Conservation (phyloP, 192 early-diverging fungal species). For the Mortierella antarctica region DNA sequence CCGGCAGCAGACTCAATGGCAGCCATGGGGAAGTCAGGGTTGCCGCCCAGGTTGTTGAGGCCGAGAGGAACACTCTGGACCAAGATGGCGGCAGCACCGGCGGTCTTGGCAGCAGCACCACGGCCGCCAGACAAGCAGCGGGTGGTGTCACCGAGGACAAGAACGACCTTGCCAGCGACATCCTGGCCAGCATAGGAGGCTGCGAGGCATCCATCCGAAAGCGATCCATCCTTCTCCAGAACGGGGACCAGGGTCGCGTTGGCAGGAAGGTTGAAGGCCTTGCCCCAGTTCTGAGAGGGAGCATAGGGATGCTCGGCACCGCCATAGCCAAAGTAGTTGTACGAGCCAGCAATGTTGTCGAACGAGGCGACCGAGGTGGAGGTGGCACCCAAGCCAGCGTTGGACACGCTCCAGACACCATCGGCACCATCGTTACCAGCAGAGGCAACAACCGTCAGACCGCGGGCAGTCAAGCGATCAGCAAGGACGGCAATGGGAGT, state of each 20-base stretch:
- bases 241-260: constrained; percentile 34
- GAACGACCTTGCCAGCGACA: constrained; percentile 55
- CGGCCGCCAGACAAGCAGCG: constrained; percentile 52
- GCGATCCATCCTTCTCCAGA: constrained; percentile 24
- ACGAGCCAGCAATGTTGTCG: constrained; percentile 16
- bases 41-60: constrained; percentile 22
- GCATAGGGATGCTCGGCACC: constrained; percentile 29
- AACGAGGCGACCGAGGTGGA: constrained; percentile 12
- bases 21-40: constrained; percentile 42
- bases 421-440: constrained; percentile 81
- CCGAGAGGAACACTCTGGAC: constrained; percentile 42
- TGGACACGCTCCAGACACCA: constrained; percentile 49
- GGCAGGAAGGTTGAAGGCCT: constrained; percentile 52
- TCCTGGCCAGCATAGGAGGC: constrained; percentile 9
- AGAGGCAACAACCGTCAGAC: constrained; percentile 71
- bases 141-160: constrained; percentile 57
- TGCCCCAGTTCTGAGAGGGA: constrained; percentile 15
- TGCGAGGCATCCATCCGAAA: constrained; percentile 35
- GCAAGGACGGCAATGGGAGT: constrained; percentile 61
- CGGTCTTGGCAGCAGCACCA: constrained; percentile 39
- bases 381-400: constrained; percentile 17
- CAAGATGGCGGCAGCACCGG: constrained; percentile 42
- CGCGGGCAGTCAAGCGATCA: constrained; percentile 55
- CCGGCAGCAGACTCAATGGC: constrained; percentile 44
- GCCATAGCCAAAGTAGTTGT: constrained; percentile 27